Conservation (phyloP, 192 early-diverging fungal species). For the Obelidium mucronatum region DNA sequence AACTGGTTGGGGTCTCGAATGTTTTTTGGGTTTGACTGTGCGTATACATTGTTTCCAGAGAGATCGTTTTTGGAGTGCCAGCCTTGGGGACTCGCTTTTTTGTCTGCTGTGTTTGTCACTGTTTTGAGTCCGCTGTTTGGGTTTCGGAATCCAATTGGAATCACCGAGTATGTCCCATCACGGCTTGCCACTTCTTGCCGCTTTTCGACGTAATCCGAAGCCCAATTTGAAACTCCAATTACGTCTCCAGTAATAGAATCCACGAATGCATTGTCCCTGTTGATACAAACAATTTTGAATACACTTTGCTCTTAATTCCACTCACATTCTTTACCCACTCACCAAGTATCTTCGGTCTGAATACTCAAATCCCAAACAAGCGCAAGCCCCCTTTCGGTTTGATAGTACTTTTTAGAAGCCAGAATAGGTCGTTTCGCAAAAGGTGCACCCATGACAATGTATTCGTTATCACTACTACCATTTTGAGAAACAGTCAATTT, state of each 20-base stretch:
- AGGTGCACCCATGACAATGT: background rate
- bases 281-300: too few relatives aligned
- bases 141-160: slow-evolving; percentile 24
- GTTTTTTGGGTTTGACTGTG: slow-evolving; percentile 26
- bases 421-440: slow-evolving; percentile 4
- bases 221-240: background rate
- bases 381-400: slow-evolving; percentile 16
- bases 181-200: background rate
- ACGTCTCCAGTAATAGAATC: background rate
- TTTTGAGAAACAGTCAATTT: slow-evolving; percentile 16
- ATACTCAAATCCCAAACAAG: slow-evolving; percentile 26
- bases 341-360: background rate
- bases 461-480: background rate
- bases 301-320: too few relatives aligned
- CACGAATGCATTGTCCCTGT: slow-evolving; percentile 21
- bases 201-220: background rate
- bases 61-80: slow-evolving; percentile 19
- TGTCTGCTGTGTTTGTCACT: slow-evolving; percentile 39
- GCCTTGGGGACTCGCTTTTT: slow-evolving; percentile 24
- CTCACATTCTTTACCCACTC: too few relatives aligned
- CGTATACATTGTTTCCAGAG: slow-evolving; percentile 1
- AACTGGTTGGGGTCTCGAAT: background rate
- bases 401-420: slow-evolving; percentile 21
- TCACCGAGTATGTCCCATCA: slow-evolving; percentile 23
- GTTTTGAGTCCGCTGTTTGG: slow-evolving; percentile 13